Conservation (phyloP, 2,329 filamentous ascomycete genomes). For the Monilinia polystroma region DNA sequence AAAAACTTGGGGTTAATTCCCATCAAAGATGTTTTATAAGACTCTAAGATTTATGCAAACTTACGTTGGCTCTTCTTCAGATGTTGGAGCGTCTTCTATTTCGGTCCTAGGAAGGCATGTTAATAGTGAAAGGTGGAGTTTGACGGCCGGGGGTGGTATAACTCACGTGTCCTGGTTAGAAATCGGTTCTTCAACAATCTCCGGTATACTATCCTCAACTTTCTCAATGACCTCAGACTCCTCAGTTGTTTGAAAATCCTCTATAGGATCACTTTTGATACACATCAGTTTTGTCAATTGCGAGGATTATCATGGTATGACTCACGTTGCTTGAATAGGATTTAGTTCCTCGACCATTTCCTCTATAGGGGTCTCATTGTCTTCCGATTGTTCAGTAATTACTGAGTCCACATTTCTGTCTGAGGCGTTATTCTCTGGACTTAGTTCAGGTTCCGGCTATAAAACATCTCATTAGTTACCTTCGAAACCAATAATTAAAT, state of each 20-base stretch:
- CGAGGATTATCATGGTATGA: not conserved
- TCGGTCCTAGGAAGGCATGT: not conserved
- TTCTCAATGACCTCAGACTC: not conserved
- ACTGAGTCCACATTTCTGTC: not conserved
- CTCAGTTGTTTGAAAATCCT: not conserved
- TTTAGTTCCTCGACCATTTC: not conserved
- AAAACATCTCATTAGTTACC: not conserved
- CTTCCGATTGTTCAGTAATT: not conserved
- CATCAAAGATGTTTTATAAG: not conserved
- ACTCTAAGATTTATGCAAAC: not conserved
- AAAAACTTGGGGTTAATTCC: not conserved
- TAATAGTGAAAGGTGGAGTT: not conserved
- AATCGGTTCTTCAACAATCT: not conserved
- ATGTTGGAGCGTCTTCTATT: not conserved
- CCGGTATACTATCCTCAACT: no score
- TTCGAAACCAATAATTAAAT: not conserved
- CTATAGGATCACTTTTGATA: not conserved
- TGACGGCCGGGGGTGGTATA: not conserved
- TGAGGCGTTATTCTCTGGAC: not conserved
- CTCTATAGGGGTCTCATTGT: rapidly evolving
- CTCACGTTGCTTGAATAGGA: not conserved
- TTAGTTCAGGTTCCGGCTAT: not conserved
- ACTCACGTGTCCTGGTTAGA: not conserved
- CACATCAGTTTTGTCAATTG: not conserved
- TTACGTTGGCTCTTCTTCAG: not conserved